phyloP scores from a whole-genome alignment of 768 basidiomycete species.

The Lactifluus volemus region DNA sequence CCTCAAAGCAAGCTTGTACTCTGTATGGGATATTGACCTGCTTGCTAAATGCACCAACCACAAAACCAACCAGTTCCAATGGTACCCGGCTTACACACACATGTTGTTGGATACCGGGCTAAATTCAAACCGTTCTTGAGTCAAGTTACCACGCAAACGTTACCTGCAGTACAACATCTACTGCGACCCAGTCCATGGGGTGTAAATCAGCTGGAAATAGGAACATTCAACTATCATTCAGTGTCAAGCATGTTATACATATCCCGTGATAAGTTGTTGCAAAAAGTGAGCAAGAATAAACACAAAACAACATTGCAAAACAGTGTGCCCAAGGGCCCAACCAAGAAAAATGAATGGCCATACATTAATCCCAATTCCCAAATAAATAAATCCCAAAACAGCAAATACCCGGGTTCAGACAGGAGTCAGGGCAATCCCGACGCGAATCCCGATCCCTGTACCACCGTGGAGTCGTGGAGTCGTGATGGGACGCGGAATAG shows the following conservation, averaged over 20 bases:
- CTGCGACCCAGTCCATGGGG: not conserved
- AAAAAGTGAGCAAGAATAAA: not conserved
- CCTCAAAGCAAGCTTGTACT: not conserved
- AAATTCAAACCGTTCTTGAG: not conserved
- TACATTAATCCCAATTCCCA: not conserved
- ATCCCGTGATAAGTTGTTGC: not conserved
- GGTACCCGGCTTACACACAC: not conserved
- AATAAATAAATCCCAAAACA: not conserved
- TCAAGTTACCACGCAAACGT: not conserved
- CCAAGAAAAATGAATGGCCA: not conserved
- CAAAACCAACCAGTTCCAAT: too few relatives aligned
- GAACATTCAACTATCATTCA: not conserved
- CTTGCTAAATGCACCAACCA: not conserved
- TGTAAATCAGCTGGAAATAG: not conserved
- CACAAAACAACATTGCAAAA: not conserved
- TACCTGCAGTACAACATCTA: not conserved
- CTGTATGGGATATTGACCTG: not conserved
- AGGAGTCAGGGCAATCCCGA: too few relatives aligned
- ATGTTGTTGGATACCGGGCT: not conserved
- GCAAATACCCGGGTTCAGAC: not conserved
- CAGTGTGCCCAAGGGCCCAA: not conserved
- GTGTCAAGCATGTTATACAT: slow-evolving; percentile 1
- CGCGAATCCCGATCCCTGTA: too few relatives aligned
- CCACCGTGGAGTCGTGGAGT: too few relatives aligned
- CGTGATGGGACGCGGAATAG: too few relatives aligned